These are phyloP conservation scores for Entophlyctis luteolus DNA, from an alignment of 192 early-diverging fungal genomes.

Conservation along the genomic window DNA sequence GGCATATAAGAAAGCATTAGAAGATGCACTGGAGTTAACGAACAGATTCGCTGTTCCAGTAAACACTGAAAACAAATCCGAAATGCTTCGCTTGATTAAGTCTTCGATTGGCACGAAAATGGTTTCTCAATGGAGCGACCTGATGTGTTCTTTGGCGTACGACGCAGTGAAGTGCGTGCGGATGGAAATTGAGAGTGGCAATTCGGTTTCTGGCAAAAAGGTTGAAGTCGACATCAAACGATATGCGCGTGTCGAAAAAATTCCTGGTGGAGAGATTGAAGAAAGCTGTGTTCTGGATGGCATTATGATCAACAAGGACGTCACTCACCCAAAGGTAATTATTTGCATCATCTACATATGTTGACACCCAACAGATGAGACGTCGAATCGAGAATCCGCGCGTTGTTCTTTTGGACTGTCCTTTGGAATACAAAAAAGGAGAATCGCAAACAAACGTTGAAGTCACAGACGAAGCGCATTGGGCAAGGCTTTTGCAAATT, in stretches of 20 bases:
- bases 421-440: conserved; percentile 99
- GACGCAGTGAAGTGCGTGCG: conserved; percentile 92
- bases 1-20: conserved; percentile 88
- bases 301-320: conserved; percentile 99
- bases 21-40: conserved; percentile 83
- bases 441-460: conserved; percentile 99
- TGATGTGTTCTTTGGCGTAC: conserved; percentile 96
- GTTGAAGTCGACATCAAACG: conserved; percentile 95
- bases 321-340: conserved; percentile 83
- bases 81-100: conserved; percentile 92
- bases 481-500: conserved; percentile 93
- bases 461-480: conserved; percentile 93
- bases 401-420: conserved; percentile 94
- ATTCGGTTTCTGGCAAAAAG: conserved; percentile 58
- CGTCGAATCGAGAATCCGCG: conserved; percentile 94
- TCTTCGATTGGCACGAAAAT: conserved; percentile 96
- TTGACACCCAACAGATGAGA: conserved; percentile 54
- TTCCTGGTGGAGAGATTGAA: conserved; percentile 98
- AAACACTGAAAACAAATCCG: conserved; percentile 72
- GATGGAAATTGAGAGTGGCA: conserved; percentile 48
- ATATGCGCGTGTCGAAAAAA: conserved; percentile 96
- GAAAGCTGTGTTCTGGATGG: conserved; percentile 92
- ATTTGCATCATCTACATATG: conserved; percentile 34
- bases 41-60: conserved; percentile 81
- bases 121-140: conserved; percentile 88